phyloP scores from a whole-genome alignment of 2,329 filamentous ascomycete species.

The Capronia americana region DNA sequence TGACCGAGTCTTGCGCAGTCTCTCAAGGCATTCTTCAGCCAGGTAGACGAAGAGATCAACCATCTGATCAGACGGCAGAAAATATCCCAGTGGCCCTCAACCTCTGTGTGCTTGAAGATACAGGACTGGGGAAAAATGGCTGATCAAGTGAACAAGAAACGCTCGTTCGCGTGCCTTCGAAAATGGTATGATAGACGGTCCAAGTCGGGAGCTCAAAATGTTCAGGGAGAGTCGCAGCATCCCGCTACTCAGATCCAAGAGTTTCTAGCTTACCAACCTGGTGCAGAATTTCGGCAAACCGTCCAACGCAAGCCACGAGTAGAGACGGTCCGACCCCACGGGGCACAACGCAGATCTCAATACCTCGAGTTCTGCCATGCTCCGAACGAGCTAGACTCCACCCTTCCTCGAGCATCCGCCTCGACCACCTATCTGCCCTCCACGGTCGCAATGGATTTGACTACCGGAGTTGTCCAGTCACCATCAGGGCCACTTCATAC shows the following conservation, averaged over 20 bases:
- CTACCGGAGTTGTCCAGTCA: neutral
- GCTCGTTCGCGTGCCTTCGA: conserved; percentile 7
- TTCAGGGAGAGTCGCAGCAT: conserved; percentile 8
- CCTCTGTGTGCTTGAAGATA: neutral
- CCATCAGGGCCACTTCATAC: neutral
- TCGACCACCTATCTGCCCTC: conserved; percentile 3
- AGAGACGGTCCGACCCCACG: neutral
- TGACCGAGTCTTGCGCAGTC: neutral
- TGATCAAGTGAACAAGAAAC: conserved; percentile 19
- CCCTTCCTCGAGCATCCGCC: neutral
- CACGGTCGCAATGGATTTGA: neutral
- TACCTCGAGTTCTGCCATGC: neutral
- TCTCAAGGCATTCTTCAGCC: conserved; percentile 2
- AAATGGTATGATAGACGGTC: conserved; percentile 13
- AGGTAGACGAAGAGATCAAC: neutral
- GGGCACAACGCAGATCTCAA: neutral
- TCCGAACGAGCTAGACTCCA: neutral
- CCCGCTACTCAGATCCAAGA: conserved; percentile 14
- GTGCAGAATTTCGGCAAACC: conserved; percentile 4
- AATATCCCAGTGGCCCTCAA: neutral
- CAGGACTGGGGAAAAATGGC: neutral
- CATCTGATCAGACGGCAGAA: neutral
- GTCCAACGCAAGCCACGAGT: neutral
- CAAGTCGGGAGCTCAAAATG: conserved; percentile 8
- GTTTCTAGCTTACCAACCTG: conserved; percentile 10